Evolutionary conservation across 2,329 filamentous ascomycete genomes (phyloP).

Genomic region (Cercospora brassicicola): DNA sequence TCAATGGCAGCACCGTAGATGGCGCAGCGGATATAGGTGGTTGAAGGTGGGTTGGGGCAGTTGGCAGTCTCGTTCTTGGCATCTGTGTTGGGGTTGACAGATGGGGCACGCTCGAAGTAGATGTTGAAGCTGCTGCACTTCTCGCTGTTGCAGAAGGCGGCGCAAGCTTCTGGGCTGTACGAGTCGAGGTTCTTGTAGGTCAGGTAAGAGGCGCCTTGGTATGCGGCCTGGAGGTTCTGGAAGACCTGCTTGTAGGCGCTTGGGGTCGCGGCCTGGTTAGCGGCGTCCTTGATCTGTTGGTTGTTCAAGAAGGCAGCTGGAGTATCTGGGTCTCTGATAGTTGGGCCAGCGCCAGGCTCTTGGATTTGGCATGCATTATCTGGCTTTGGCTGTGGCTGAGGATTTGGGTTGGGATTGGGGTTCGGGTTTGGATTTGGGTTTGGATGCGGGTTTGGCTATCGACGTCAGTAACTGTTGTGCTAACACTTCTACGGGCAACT

Average conservation of each 20-base stretch:
- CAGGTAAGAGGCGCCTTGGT: slow-evolving; percentile 37
- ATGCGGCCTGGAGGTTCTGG: slow-evolving; percentile 36
- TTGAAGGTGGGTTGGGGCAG: slow-evolving; percentile 42
- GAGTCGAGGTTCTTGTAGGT: slow-evolving; percentile 35
- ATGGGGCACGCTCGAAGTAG: slow-evolving; percentile 40
- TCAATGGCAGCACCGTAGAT: slow-evolving; percentile 42
- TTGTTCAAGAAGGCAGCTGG: not conserved
- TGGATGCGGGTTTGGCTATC: not conserved
- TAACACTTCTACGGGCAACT: no score
- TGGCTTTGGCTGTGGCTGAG: slow-evolving; percentile 1
- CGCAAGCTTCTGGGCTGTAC: slow-evolving; percentile 38
- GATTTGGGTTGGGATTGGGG: not conserved
- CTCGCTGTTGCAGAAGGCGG: slow-evolving; percentile 36
- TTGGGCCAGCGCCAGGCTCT: slow-evolving; percentile 1
- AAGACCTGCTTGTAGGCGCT: slow-evolving; percentile 35
- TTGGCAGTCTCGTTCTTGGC: slow-evolving; percentile 31
- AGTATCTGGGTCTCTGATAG: not conserved
- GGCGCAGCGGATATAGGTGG: slow-evolving; percentile 45
- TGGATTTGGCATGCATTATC: not conserved
- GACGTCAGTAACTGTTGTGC: no score
- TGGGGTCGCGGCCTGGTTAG: not conserved
- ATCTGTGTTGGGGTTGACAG: slow-evolving; percentile 33
- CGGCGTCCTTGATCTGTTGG: slow-evolving; percentile 1
- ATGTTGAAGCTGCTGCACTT: slow-evolving; percentile 41
- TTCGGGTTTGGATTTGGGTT: not conserved